These are phyloP conservation scores for Bretschneidera sinensis DNA, from an alignment of 345 rosid genomes.

Conservation along the genomic window DNA sequence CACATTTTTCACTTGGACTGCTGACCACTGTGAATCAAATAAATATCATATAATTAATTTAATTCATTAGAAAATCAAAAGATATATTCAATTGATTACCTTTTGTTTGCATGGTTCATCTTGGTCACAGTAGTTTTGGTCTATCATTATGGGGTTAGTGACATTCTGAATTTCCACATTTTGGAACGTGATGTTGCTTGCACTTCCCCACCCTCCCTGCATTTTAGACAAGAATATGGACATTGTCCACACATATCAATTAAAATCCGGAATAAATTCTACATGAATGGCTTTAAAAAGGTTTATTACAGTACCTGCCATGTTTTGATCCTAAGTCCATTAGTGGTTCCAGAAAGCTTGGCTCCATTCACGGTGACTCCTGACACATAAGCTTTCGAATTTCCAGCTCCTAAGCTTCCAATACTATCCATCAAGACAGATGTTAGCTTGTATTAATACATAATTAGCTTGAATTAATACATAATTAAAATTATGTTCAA, in stretches of 20 bases:
- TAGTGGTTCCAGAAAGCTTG: constrained; percentile 41
- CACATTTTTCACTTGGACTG: constrained; percentile 62
- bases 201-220: constrained; percentile 67
- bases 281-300: too few relatives aligned
- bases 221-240: neutral
- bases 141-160: constrained; percentile 52
- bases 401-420: constrained; percentile 55
- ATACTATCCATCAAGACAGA: constrained; percentile 29
- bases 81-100: constrained; percentile 22
- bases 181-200: constrained; percentile 40
- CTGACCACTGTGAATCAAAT: constrained; percentile 41
- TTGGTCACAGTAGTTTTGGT: constrained; percentile 60
- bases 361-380: constrained; percentile 42
- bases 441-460: neutral
- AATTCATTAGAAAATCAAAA: neutral
- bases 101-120: constrained; percentile 30
- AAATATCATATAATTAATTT: too few relatives aligned
- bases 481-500: too few relatives aligned
- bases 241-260: too few relatives aligned
- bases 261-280: neutral
- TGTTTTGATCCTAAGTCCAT: constrained; percentile 61
- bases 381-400: constrained; percentile 40
- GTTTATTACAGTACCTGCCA: too few relatives aligned
- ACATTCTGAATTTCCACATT: constrained; percentile 45
- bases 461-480: neutral